Conservation (phyloP, 148 eudicot genomes). For the Chenopodium suecicum region DNA sequence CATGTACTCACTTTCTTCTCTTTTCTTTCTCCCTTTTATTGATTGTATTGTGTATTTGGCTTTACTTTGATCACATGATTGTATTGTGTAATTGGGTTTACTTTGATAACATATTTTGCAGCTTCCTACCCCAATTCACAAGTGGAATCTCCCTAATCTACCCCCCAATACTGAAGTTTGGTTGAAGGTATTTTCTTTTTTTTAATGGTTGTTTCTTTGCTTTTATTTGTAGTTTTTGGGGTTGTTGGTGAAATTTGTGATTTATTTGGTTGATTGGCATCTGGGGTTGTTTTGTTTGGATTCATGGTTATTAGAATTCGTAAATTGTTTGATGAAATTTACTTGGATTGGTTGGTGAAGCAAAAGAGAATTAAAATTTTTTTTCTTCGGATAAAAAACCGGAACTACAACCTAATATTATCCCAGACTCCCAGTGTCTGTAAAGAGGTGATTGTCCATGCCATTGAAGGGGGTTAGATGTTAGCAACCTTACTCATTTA, state of each 20-base stretch:
- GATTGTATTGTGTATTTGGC: not conserved
- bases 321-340: not conserved
- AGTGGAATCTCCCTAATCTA: conserved; percentile 92
- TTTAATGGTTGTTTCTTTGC: not conserved
- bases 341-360: not conserved
- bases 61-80: conserved; percentile 2
- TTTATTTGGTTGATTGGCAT: too few relatives aligned
- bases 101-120: conserved; percentile 26
- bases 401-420: not conserved
- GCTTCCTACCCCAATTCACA: conserved; percentile 97
- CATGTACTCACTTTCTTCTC: conserved; percentile 40
- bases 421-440: not conserved
- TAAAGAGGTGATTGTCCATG: not conserved
- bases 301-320: too few relatives aligned
- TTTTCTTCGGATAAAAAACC: too few relatives aligned
- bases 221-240: not conserved
- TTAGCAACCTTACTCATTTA: not conserved
- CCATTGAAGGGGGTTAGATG: not conserved
- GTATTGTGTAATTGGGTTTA: not conserved
- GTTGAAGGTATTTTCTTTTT: conserved; percentile 60
- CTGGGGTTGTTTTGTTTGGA: too few relatives aligned
- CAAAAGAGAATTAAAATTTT: not conserved
- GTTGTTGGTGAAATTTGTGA: too few relatives aligned
- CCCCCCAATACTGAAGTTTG: conserved; percentile 74
- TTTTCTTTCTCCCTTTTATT: conserved; percentile 2